Percentiles rank a stretch among this genome's conserved stretches.
phyloP scores from a whole-genome alignment of 164 flowering plant species.

The Berberis thunbergii region DNA sequence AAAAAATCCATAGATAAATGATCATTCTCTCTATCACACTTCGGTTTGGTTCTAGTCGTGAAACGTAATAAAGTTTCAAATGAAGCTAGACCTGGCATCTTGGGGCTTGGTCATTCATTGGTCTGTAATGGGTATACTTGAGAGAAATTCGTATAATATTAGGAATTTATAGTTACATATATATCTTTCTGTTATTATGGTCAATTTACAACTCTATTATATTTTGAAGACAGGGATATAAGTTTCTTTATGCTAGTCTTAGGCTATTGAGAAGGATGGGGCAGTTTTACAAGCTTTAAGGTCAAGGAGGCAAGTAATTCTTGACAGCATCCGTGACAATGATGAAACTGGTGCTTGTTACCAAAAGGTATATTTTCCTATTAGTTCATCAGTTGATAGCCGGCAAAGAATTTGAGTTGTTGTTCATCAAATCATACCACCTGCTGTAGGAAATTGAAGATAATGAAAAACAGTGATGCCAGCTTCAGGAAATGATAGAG shows the following conservation, averaged over 20 bases:
- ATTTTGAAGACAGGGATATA: not conserved
- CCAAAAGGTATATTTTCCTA: slow-evolving; percentile 38
- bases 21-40: too few relatives aligned
- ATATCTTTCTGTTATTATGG: too few relatives aligned
- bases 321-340: slow-evolving; percentile 92
- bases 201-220: not conserved
- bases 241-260: slow-evolving; percentile 1
- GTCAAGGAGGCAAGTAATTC: slow-evolving; percentile 69
- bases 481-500: slow-evolving; percentile 75
- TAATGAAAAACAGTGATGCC: slow-evolving; percentile 66
- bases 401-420: not conserved
- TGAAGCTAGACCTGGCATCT: not conserved
- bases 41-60: not conserved
- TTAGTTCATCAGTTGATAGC: not conserved
- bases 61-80: not conserved
- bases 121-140: too few relatives aligned
- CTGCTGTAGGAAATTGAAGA: slow-evolving; percentile 68
- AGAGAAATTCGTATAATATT: too few relatives aligned
- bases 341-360: slow-evolving; percentile 72
- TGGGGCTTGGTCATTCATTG: not conserved
- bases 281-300: slow-evolving; percentile 54
- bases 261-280: slow-evolving; percentile 65
- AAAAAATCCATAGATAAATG: not conserved
- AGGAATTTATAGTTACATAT: too few relatives aligned
- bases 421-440: not conserved